Evolutionary conservation across 2,329 filamentous ascomycete genomes (phyloP), one percentile per base, ranked within the genome.

Genomic region (Pezicula carpinea): DNA sequence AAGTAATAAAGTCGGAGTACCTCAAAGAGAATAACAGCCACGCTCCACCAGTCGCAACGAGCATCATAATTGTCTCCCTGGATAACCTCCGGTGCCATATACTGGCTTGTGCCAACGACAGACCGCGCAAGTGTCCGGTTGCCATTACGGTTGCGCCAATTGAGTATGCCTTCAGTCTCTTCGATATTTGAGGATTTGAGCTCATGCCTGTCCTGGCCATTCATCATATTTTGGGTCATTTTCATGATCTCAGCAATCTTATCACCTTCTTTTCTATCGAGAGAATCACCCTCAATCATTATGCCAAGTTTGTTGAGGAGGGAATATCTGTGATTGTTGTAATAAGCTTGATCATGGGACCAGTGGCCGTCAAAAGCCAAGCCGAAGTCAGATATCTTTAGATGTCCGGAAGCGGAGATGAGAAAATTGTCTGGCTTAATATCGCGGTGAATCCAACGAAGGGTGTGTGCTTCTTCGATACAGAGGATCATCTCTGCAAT

Each of bases 391-490:
- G 91, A 95, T 33, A 97, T 96, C 62, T 95, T 96, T 49, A 97
- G 68, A 64, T 99, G 93, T 0, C 93, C 91, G 15, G 87, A 86
- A 0, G 87, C 79, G 7, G 87, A 88, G 58, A 97, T 90, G 23
- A 97, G 76, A 60, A 99, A 97, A 60, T 99, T 99, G 72, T 97
- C 92, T 0, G 92, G 93, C 66, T 99, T 99, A 63, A 97, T 81
- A 66, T 97, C 93, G 15, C 92, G 85, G 64, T 99, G 93, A 40
- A 99, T 96, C 76, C 90, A 96, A 42, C 80, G 80, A 57, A 96
- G 80, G 11, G 80, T 80, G 71, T 97, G 92, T 0, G 89, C 87
- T 65, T 96, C 92, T 66, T 97, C 91, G 19, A 99, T 85, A 59
- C 90, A 95, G 4, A 96, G 72, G 44, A 97, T 86, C 90, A 97